These are phyloP conservation scores for Hypomontagnella submonticulosa DNA, from an alignment of 495 filamentous ascomycete species.

Conservation along the genomic window DNA sequence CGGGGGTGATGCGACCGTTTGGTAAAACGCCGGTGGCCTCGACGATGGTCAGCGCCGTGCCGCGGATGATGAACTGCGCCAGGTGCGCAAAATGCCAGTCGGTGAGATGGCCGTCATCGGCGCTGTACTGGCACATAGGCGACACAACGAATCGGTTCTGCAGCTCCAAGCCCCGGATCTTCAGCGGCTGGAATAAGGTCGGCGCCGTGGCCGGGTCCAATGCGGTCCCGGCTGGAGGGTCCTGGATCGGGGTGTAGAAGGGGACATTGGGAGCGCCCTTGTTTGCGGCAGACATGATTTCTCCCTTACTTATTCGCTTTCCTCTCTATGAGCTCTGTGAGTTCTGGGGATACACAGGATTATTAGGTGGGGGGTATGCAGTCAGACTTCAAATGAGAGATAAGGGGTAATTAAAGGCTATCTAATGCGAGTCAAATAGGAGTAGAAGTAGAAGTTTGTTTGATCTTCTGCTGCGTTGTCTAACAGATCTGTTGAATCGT, in stretches of 20 bases:
- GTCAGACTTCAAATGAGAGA: no score
- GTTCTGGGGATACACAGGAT: no score
- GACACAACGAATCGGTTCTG: constrained; percentile 74
- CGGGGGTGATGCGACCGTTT: constrained; percentile 77
- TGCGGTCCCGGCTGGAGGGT: constrained; percentile 65
- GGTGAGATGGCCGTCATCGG: constrained; percentile 73
- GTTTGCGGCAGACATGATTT: constrained; percentile 36
- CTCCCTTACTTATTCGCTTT: not conserved
- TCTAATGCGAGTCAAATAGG: no score
- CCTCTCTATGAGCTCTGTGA: not conserved
- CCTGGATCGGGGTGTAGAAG: constrained; percentile 70
- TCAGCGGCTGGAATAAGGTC: constrained; percentile 72
- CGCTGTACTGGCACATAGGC: constrained; percentile 78
- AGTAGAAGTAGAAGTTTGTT: no score
- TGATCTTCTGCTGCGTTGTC: no score
- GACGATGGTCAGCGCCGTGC: constrained; percentile 71
- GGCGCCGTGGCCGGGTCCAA: constrained; percentile 61
- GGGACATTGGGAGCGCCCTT: constrained; percentile 52
- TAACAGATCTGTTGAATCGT: no score
- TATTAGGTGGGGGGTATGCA: no score
- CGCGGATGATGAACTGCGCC: constrained; percentile 70
- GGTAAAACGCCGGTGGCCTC: constrained; percentile 75
- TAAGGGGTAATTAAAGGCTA: not conserved
- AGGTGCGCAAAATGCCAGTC: constrained; percentile 76
- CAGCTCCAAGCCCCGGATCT: constrained; percentile 72